Base-by-base conservation (phyloP, 176 grass and related monocot genomes). In the Hsuehochloa calcarea region DNA sequence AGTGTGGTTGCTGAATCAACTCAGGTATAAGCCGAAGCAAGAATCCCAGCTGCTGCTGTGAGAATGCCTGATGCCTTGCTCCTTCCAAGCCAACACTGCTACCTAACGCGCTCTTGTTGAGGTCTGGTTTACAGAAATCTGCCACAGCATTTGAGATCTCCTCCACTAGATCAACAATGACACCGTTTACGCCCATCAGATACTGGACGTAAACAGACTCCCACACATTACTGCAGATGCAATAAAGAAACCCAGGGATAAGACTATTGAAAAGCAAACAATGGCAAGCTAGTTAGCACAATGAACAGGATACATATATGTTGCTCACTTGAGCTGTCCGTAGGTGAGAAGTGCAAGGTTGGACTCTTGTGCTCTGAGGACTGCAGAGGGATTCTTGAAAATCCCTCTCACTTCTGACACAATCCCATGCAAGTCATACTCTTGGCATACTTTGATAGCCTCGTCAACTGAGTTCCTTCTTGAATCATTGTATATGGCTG, bases 321-420 rank as follows among this genome's bases (percentile, higher is more conserved):
- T 34, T 41, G 58, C 89, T 85, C 92, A 98, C 96, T 98, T 98
- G 68, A 98, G 96, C 69, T 90, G 87, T 17, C 93, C 96, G 44
- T 94, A 98, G 3, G 93, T 94, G 49, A 98, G 62, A 87, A 98
- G 58, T 40, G 84, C 83, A 49, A 98, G 91, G 50, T 95, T 95
- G 1, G 90, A 92, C 29, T 98, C 96, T 45, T 89, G 91, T 52
- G 92, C 92, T 87, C 70, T 93, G 49, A 44, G 27, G 23, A 95
- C 83, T 26, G 89, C 88, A 82, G 89, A 56, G 8, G 93, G 96
- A 88, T 84, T 92, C 69, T 78, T 92, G 68, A 98, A 85, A 79
- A 92, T 68, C 8, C 91, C 93, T 98, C 22, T 98, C 22, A 86
- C 87, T 64, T 98, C 91, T 67, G 93, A 98, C 14, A 98, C 93